phyloP scores from a whole-genome alignment of 2,329 filamentous ascomycete species.

The Sporothrix globosa region DNA sequence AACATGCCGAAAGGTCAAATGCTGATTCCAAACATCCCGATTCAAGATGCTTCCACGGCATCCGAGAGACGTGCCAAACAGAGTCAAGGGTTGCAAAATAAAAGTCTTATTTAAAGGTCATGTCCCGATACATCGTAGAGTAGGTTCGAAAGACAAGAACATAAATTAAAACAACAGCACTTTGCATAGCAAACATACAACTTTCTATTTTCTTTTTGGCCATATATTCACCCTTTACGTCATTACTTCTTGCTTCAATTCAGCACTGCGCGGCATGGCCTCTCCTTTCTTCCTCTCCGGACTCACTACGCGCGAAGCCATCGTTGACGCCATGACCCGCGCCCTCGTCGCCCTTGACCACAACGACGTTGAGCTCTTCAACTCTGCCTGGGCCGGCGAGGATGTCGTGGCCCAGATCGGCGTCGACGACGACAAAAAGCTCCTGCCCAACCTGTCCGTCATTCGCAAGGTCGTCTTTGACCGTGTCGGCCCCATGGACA shows the following conservation, averaged over 20 bases:
- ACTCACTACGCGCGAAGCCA: slow-evolving; percentile 15
- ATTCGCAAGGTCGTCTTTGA: slow-evolving; percentile 18
- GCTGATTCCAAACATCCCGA: not conserved
- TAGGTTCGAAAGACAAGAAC: not conserved
- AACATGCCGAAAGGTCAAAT: not conserved
- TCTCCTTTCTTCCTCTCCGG: not conserved
- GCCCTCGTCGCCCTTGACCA: not conserved
- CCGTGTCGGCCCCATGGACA: slow-evolving; percentile 14
- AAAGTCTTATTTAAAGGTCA: not conserved
- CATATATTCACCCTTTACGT: not conserved
- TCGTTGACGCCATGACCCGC: slow-evolving; percentile 22
- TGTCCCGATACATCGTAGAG: not conserved
- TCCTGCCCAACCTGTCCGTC: slow-evolving; percentile 7
- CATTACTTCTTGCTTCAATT: not conserved
- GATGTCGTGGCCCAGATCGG: not conserved
- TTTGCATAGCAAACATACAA: not conserved
- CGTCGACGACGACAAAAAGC: slow-evolving; percentile 11
- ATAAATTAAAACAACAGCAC: not conserved
- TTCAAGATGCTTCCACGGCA: not conserved
- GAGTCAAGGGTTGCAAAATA: not conserved
- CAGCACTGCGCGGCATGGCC: not conserved
- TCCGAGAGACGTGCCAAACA: not conserved
- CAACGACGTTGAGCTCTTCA: slow-evolving; percentile 14
- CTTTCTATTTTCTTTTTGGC: not conserved
- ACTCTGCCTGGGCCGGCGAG: slow-evolving; percentile 14